Base-by-base conservation (phyloP, 1,284 basidiomycete genomes). In the Cutaneotrichosporon sp. region DNA sequence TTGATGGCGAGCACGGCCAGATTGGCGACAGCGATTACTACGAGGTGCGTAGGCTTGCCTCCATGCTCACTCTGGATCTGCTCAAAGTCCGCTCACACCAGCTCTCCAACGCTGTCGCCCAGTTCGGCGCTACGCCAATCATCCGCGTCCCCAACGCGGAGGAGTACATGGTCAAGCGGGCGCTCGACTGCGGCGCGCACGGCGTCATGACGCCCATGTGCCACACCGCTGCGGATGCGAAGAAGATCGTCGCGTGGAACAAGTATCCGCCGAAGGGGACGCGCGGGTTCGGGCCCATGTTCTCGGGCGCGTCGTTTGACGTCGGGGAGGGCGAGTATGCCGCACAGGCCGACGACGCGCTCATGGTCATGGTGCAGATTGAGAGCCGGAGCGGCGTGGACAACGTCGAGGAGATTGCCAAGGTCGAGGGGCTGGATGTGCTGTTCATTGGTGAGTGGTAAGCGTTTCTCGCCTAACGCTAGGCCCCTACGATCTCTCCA, bases 331-430 rank as follows among this genome's bases (percentile, higher is more conserved):
- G 66, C 3, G 80, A 84, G 34, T 86, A 86, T 62, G 67, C 84
- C 29, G 61, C 67, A 1, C 65, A 70, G 4, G 83, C 83, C 3
- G 84, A 86, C 61, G 77, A 80, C 1, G 70, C 75, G 24, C 70
- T 84, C 16, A 56, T 83, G 20, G 77, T 85, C 22, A 80, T 85
- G 71, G 78, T 83, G 3, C 84, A 85, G 68, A 84, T 85, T 52
- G 84, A 85, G 71, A 84, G 79, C 6, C 74, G 66, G 49, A 80
- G 82, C 39, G 84, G 77, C 0, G 79, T 85, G 12, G 62, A 80
- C 46, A 87, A 85, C 56, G 71, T 83, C 17, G 76, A 82, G 26
- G 78, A 79, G 37, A 85, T 86, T 50, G 81, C 83, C 10, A 63
- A 74, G 4, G 83, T 85, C 5, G 79, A 82, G 29, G 84, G 84